Conservation (phyloP, 768 basidiomycete genomes). For the Tremella fuciformis region DNA sequence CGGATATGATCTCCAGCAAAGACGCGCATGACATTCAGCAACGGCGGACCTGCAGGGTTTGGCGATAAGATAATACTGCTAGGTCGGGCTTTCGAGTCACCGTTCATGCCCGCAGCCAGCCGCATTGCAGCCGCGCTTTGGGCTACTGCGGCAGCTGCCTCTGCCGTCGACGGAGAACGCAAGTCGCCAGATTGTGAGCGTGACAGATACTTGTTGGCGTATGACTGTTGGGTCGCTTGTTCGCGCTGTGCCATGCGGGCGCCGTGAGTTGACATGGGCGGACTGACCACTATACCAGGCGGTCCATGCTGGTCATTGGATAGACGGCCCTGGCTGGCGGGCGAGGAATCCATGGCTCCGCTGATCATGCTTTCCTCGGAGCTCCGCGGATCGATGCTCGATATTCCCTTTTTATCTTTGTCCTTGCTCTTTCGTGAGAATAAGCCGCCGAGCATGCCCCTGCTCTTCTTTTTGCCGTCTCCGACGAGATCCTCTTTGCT, state of each 20-base stretch:
- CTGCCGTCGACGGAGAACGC: conserved; percentile 65
- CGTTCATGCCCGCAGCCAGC: conserved; percentile 34
- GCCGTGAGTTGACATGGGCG: conserved; percentile 60
- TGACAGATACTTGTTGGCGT: conserved; percentile 78
- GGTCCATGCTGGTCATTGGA: conserved; percentile 24
- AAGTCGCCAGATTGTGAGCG: conserved; percentile 67
- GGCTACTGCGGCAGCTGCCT: conserved; percentile 69
- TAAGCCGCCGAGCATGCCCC: conserved; percentile 70
- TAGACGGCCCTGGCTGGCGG: conserved; percentile 18
- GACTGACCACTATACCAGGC: conserved; percentile 3
- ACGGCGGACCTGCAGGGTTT: conserved; percentile 67
- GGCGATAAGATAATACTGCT: conserved; percentile 52
- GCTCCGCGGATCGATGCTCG: conserved; percentile 31
- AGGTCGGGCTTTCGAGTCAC: conserved; percentile 32
- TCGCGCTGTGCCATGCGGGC: conserved; percentile 77
- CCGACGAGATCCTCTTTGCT: conserved; percentile 33
- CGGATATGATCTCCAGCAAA: conserved; percentile 89
- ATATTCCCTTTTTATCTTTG: conserved; percentile 59
- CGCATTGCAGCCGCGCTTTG: conserved; percentile 53
- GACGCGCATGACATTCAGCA: conserved; percentile 90
- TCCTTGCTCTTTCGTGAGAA: conserved; percentile 59
- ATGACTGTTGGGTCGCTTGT: conserved; percentile 80
- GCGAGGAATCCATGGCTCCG: conserved; percentile 28
- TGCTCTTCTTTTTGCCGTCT: conserved; percentile 55
- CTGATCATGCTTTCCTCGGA: conserved; percentile 47